phyloP scores from a whole-genome alignment of 2,329 filamentous ascomycete species.

The Trichoderma koningii region DNA sequence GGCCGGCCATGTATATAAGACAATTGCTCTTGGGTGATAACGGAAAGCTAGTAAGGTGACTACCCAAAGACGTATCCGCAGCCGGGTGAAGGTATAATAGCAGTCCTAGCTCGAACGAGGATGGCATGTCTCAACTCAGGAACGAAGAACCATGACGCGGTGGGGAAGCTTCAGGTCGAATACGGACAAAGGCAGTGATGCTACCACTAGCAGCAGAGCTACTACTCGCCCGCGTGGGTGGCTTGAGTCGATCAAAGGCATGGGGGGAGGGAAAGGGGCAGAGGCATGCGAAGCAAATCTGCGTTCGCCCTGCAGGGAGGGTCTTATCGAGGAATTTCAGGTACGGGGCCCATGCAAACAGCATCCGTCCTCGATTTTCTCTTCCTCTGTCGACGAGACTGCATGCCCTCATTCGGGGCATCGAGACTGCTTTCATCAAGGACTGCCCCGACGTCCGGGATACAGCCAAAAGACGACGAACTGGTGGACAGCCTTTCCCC shows the following conservation, averaged over 20 bases:
- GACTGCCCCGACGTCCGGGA: neutral
- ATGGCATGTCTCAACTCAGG: slow-evolving; percentile 46
- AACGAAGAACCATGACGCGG: slow-evolving; percentile 36
- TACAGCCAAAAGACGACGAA: neutral
- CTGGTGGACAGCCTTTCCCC: neutral
- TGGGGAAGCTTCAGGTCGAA: slow-evolving; percentile 28
- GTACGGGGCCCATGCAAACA: neutral
- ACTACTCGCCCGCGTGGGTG: neutral
- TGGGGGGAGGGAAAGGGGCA: neutral
- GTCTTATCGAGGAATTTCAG: slow-evolving; percentile 1
- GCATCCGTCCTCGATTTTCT: neutral
- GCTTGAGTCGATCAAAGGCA: slow-evolving; percentile 7
- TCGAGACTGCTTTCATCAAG: neutral
- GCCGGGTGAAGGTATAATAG: slow-evolving; percentile 8
- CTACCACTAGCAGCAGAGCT: slow-evolving; percentile 14
- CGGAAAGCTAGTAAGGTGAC: slow-evolving; percentile 13
- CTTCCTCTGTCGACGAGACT: neutral
- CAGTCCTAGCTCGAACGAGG: slow-evolving; percentile 34
- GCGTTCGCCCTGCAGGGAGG: slow-evolving; percentile 18
- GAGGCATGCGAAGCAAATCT: neutral
- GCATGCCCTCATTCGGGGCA: neutral
- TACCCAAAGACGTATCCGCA: slow-evolving; percentile 19
- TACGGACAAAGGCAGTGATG: slow-evolving; percentile 12
- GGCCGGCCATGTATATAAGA: slow-evolving; percentile 17
- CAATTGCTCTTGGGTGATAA: slow-evolving; percentile 4